Percentiles rank a stretch among this genome's conserved stretches.
These are phyloP conservation scores for Thuidium tamariscinum DNA, from an alignment of 225 moss, liverwort and hornwort species.

Conservation along the genomic window DNA sequence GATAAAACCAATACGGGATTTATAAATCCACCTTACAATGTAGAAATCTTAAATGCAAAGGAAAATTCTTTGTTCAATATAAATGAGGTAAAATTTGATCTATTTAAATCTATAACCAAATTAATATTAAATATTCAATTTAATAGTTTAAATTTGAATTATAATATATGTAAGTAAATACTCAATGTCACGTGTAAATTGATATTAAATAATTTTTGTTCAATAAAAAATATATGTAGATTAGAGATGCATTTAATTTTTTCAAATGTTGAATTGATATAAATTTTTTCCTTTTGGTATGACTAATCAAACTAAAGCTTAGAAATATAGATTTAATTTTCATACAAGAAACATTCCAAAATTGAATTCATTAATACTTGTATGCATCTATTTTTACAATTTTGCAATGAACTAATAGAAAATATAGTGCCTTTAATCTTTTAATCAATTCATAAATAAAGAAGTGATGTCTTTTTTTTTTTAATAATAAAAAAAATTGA, in stretches of 20 bases:
- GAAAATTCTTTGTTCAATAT: background rate
- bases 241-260: background rate
- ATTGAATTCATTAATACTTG: too few relatives aligned
- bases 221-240: background rate
- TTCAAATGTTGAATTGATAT: too few relatives aligned
- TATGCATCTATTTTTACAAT: background rate
- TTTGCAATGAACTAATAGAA: background rate
- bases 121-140: background rate
- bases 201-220: background rate
- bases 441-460: background rate
- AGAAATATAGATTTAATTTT: background rate
- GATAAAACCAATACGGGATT: background rate
- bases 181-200: rapidly evolving
- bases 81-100: background rate
- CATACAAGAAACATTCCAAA: too few relatives aligned
- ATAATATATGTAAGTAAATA: background rate
- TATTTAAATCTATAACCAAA: background rate
- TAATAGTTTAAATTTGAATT: background rate
- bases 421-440: background rate
- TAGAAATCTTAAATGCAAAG: conserved; percentile 14
- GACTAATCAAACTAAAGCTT: background rate
- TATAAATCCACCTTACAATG: background rate
- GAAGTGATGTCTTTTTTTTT: background rate
- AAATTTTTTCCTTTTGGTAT: background rate
- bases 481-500: background rate